phyloP scores from a whole-genome alignment of 2,329 filamentous ascomycete species.

The Botryotinia globosa region DNA sequence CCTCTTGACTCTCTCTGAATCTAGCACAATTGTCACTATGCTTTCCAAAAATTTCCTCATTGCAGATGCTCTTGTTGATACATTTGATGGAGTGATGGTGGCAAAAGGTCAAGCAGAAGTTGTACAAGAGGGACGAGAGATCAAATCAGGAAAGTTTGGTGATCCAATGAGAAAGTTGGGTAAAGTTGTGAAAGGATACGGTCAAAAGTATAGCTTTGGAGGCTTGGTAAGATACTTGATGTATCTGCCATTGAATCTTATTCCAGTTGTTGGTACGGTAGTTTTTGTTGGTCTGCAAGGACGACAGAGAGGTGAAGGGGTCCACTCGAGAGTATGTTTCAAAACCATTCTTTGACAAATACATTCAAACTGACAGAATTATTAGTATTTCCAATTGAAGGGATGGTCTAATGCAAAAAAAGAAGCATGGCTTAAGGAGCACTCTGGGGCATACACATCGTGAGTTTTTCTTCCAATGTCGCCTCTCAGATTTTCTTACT shows the following conservation, averaged over 20 bases:
- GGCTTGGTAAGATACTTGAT: slow-evolving; percentile 64
- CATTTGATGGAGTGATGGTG: slow-evolving; percentile 74
- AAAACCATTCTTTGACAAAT: neutral
- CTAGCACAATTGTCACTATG: slow-evolving; percentile 55
- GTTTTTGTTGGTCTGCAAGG: slow-evolving; percentile 79
- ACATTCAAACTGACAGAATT: slow-evolving; percentile 29
- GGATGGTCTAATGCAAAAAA: slow-evolving; percentile 66
- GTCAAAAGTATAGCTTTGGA: slow-evolving; percentile 55
- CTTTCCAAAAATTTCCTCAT: slow-evolving; percentile 70
- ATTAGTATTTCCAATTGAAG: slow-evolving; percentile 88
- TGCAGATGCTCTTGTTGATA: slow-evolving; percentile 79
- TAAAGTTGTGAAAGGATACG: slow-evolving; percentile 56
- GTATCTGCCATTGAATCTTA: slow-evolving; percentile 89
- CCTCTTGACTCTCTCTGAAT: slow-evolving; percentile 64
- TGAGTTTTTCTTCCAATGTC: slow-evolving; percentile 45
- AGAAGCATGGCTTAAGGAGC: slow-evolving; percentile 65
- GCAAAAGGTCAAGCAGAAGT: slow-evolving; percentile 53
- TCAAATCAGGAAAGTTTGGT: slow-evolving; percentile 54
- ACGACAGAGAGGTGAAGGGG: slow-evolving; percentile 39
- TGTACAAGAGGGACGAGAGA: slow-evolving; percentile 70
- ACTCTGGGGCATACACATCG: slow-evolving; percentile 77
- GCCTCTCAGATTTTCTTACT: neutral
- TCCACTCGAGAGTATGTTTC: slow-evolving; percentile 53
- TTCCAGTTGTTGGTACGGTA: slow-evolving; percentile 81
- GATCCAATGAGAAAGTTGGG: slow-evolving; percentile 56